phyloP scores from a whole-genome alignment of 2,329 filamentous ascomycete genomes.

The Sarocladiaceae sp. region DNA sequence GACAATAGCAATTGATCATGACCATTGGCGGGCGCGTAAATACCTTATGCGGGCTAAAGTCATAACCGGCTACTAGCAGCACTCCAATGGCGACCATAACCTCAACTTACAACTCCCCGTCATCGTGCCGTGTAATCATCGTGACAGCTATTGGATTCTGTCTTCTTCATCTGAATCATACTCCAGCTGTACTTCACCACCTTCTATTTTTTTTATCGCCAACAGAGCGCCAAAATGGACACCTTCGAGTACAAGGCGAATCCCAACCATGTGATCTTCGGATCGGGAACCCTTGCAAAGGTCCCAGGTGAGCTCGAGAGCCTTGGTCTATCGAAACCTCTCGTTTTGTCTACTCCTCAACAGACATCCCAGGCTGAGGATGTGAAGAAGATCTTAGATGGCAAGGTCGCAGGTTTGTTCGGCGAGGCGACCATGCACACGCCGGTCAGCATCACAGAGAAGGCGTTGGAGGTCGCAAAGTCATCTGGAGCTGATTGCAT shows the following conservation, averaged over 20 bases:
- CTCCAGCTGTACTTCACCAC: neutral
- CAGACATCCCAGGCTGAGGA: slow-evolving; percentile 14
- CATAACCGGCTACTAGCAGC: too few relatives aligned
- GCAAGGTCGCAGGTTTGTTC: slow-evolving; percentile 27
- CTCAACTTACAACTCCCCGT: too few relatives aligned
- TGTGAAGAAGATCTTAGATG: slow-evolving; percentile 13
- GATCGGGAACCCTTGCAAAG: slow-evolving; percentile 47
- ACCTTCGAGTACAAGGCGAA: slow-evolving; percentile 52
- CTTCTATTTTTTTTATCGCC: too few relatives aligned
- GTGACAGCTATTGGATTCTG: too few relatives aligned
- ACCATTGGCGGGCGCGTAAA: too few relatives aligned
- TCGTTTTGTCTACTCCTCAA: slow-evolving; percentile 51
- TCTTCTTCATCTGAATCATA: too few relatives aligned
- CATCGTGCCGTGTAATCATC: too few relatives aligned
- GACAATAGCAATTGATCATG: too few relatives aligned
- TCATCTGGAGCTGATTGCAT: slow-evolving; percentile 46
- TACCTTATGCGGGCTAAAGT: too few relatives aligned
- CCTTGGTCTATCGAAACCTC: slow-evolving; percentile 43
- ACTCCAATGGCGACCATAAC: too few relatives aligned
- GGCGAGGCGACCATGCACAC: slow-evolving; percentile 60
- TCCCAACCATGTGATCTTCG: slow-evolving; percentile 50
- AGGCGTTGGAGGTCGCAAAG: slow-evolving; percentile 44
- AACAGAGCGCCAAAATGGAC: slow-evolving; percentile 45
- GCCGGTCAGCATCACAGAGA: slow-evolving; percentile 50
- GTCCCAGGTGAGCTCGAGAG: slow-evolving; percentile 37